These are phyloP conservation scores for Penicillium tannophilum DNA, from an alignment of 495 filamentous ascomycete species.

Conservation along the genomic window DNA sequence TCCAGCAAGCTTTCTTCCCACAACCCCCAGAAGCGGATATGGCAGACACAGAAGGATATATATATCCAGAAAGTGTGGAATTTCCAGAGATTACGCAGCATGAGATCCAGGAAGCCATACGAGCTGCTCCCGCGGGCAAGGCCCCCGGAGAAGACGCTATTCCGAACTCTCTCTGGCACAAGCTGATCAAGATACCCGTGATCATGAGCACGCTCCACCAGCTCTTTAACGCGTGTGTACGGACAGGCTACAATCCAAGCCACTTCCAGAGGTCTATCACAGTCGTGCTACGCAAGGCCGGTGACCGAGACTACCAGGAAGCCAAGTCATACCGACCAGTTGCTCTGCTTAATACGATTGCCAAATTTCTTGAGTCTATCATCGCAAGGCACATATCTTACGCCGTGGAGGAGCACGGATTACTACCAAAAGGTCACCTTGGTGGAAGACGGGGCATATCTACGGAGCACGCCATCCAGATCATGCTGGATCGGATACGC, in stretches of 20 bases:
- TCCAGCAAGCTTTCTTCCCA: conserved; percentile 11
- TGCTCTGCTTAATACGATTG: conserved; percentile 30
- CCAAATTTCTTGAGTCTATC: conserved; percentile 26
- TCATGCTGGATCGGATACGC: conserved; percentile 20
- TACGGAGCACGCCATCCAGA: conserved; percentile 23
- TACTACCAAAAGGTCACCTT: conserved; percentile 19
- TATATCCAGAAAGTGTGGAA: conserved; percentile 5
- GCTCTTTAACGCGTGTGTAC: conserved; percentile 11
- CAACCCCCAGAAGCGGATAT: conserved; percentile 9
- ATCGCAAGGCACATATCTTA: conserved; percentile 19
- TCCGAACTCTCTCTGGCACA: conserved; percentile 15
- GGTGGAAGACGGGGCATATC: conserved; percentile 21
- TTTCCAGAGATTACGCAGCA: conserved; percentile 2
- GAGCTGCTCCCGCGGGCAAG: background rate
- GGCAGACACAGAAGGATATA: conserved; percentile 1
- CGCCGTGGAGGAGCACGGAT: conserved; percentile 10
- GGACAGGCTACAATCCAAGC: conserved; percentile 11
- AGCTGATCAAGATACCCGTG: conserved; percentile 2
- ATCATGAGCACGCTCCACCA: background rate
- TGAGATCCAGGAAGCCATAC: conserved; percentile 8
- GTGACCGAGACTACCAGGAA: conserved; percentile 17
- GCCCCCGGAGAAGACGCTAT: conserved; percentile 13
- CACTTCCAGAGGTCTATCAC: conserved; percentile 23
- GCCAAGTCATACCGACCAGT: conserved; percentile 29
- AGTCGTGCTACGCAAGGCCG: conserved; percentile 24